Percentiles rank a stretch among this genome's conserved stretches.
These are phyloP conservation scores for Argentina anserina DNA, from an alignment of 306 rosid species.

Conservation along the genomic window DNA sequence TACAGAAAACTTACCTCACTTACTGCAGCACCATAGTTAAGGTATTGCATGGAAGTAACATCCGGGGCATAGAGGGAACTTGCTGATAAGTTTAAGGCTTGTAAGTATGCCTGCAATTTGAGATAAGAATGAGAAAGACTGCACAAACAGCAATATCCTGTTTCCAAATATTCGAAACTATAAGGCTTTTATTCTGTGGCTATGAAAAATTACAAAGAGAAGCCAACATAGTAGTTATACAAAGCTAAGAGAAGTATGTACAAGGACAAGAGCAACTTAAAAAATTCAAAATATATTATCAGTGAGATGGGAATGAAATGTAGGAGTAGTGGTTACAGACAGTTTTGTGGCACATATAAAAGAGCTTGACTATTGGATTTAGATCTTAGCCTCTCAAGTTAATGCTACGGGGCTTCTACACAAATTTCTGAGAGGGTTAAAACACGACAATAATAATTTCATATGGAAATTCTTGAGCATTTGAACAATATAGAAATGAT, in stretches of 20 bases:
- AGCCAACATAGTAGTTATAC: background rate
- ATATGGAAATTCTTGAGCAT: background rate
- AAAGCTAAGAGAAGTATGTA: background rate
- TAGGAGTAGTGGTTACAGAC: background rate
- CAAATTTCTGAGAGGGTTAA: background rate
- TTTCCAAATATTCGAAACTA: background rate
- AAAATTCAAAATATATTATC: background rate
- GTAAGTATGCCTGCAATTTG: slow-evolving; percentile 59
- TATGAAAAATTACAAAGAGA: background rate
- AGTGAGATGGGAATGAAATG: background rate
- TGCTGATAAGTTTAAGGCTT: slow-evolving; percentile 68
- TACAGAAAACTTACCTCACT: slow-evolving; percentile 59
- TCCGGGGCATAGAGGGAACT: slow-evolving; percentile 54
- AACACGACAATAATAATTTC: background rate
- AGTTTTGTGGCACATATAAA: background rate
- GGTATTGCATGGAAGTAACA: slow-evolving; percentile 39
- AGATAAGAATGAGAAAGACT: slow-evolving; percentile 15
- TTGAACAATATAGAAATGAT: background rate
- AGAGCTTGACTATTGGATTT: background rate
- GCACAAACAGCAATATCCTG: background rate
- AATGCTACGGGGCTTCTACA: background rate
- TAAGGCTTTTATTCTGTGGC: background rate
- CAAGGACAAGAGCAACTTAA: background rate
- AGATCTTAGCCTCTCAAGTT: background rate
- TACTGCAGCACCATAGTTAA: slow-evolving; percentile 84